Conservation (phyloP, 1,284 basidiomycete species). For the Crucibulum parvulum region DNA sequence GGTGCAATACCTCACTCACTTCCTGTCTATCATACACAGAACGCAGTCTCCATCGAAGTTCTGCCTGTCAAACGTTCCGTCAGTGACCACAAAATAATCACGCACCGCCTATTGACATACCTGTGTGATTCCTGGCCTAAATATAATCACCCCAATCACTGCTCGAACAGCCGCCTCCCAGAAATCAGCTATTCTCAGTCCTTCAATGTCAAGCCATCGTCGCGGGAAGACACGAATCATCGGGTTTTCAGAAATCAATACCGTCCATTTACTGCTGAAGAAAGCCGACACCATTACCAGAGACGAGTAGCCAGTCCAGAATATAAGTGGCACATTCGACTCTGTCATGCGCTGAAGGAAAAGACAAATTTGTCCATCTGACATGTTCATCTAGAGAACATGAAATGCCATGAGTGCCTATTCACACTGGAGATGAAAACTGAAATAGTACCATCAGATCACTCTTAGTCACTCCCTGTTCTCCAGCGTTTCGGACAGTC, state of each 20-base stretch:
- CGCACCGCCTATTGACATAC: conserved; percentile 45
- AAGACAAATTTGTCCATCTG: conserved; percentile 23
- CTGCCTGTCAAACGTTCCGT: conserved; percentile 49
- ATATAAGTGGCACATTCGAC: conserved; percentile 58
- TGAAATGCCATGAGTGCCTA: not conserved
- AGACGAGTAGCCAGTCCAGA: conserved; percentile 75
- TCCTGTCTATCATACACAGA: conserved; percentile 80
- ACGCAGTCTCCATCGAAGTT: conserved; percentile 71
- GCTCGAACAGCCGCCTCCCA: conserved; percentile 77
- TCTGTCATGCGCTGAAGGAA: conserved; percentile 52
- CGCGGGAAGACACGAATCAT: conserved; percentile 62
- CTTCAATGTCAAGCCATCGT: conserved; percentile 80
- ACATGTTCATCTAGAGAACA: not conserved
- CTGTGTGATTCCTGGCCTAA: conserved; percentile 78
- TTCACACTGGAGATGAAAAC: not conserved
- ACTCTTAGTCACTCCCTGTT: conserved; percentile 53
- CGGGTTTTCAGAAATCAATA: conserved; percentile 55
- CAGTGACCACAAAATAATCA: not conserved
- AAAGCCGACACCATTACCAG: conserved; percentile 59
- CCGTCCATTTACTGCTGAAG: conserved; percentile 64
- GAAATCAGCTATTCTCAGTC: conserved; percentile 60
- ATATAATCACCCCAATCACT: conserved; percentile 69
- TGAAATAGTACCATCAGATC: conserved; percentile 53
- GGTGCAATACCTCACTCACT: conserved; percentile 66
- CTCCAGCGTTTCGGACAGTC: conserved; percentile 45